Base-by-base conservation (phyloP, 2,329 filamentous ascomycete genomes). In the Pezicula carpinea region DNA sequence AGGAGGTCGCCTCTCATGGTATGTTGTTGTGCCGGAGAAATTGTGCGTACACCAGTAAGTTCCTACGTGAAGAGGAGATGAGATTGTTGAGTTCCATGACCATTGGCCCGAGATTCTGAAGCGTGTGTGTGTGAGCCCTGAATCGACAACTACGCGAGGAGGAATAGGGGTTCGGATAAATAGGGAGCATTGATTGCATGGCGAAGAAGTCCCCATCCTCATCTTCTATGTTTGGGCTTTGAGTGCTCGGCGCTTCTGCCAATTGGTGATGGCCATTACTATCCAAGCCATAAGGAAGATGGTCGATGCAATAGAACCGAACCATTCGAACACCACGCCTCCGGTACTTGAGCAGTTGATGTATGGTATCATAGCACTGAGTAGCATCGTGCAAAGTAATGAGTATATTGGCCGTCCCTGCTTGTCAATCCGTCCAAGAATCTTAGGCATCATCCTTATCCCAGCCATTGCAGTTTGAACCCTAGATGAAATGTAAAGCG, bases 311-410 rank as follows among this genome's bases (percentile, higher is more conserved):
- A 40, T 40, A 19, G 38, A 40, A 23, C 38, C 26, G 21, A 40
- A 40, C 38, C 38, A 40, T 11, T 11, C 22, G 14, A 40, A 40
- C 13, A 40, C 38, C 14, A 40, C 5, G 38, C 38, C 38, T 6
- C 38, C 38, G 8, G 38, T 40, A 22, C 38, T 40, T 6, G 19
- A 23, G 38, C 38, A 40, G 38, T 40, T 40, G 38, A 40, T 40
- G 15, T 40, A 40, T n/a, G 38, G 23, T 19, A 40, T 40, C 38
- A 40, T 40, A 10, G 38, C 38, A 26, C 38, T 40, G 11, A 40
- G 38, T n/a, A 23, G 18, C 38, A 40, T 40, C 6, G 38, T 40
- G 22, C 38, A 40, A 23, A 40, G 38, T 6, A 40, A 22, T 4
- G 38, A 40, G 18, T 22, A 40, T 13, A 40, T 15, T 7, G 38